Percentiles rank a stretch among this genome's conserved stretches.
phyloP scores from a whole-genome alignment of 352 stramenopile genomes.

The Pythium sukuiense region DNA sequence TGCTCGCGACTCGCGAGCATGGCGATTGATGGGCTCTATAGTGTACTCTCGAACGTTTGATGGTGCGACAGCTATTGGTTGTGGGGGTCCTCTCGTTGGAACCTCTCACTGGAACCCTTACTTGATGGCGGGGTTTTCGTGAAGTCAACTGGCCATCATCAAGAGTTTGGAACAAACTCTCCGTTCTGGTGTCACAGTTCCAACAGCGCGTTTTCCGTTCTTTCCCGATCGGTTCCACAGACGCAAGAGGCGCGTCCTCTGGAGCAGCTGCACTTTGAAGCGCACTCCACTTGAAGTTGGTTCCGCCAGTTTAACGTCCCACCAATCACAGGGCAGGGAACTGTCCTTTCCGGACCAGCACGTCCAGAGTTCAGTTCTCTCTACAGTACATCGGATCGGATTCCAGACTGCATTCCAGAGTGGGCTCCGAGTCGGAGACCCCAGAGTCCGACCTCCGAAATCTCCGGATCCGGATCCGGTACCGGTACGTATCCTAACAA shows the following conservation, averaged over 20 bases:
- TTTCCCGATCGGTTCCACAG: not conserved
- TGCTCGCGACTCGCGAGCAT: too few relatives aligned
- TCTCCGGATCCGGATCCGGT: not conserved
- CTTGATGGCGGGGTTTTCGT: too few relatives aligned
- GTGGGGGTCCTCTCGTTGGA: not conserved
- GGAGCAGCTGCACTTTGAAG: not conserved
- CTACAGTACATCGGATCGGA: too few relatives aligned
- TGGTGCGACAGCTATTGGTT: too few relatives aligned
- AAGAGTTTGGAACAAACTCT: not conserved
- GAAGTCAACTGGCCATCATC: not conserved
- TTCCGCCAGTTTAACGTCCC: not conserved
- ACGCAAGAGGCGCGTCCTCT: not conserved
- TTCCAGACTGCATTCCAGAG: not conserved
- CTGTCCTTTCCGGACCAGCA: not conserved
- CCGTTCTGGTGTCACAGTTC: not conserved
- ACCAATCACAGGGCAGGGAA: not conserved
- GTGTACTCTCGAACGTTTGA: too few relatives aligned
- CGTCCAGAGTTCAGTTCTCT: not conserved
- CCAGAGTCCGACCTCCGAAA: not conserved
- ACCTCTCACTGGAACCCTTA: too few relatives aligned
- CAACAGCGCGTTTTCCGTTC: not conserved
- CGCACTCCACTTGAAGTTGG: not conserved
- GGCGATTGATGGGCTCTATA: too few relatives aligned
- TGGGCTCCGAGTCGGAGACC: too few relatives aligned
- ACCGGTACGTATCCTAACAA: too few relatives aligned